Evolutionary conservation across 306 rosid genomes (phyloP).

Genomic region (Sophora flavescens): DNA sequence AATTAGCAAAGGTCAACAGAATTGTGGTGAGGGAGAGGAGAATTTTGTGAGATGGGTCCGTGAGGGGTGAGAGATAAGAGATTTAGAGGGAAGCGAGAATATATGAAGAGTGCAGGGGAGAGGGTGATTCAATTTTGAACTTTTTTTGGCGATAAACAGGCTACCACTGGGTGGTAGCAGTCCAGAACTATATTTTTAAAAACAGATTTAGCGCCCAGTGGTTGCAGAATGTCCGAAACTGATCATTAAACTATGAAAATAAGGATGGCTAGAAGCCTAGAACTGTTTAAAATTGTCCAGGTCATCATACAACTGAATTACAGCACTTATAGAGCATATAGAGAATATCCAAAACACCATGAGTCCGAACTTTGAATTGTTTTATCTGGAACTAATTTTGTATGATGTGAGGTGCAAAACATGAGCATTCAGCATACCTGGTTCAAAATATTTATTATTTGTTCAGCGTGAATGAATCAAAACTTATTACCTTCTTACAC

Average conservation of each 20-base stretch:
- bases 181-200: no score
- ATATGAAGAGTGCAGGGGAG: no score
- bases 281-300: neutral
- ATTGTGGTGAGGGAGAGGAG: no score
- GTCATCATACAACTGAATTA: neutral
- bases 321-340: neutral
- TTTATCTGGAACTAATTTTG: conserved; percentile 9
- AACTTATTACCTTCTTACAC: conserved; percentile 71
- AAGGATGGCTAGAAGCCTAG: neutral
- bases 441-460: conserved; percentile 12
- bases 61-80: no score
- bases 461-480: conserved; percentile 18
- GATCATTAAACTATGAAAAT: neutral
- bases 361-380: neutral
- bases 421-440: conserved; percentile 18
- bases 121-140: no score
- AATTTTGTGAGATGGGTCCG: no score
- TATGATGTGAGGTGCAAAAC: conserved; percentile 4
- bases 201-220: no score
- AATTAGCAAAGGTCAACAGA: neutral
- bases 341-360: neutral
- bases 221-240: neutral
- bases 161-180: no score
- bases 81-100: no score
- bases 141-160: no score